Conservation (phyloP, 208 protist genomes). For the Trypanosomatidae sp. region DNA sequence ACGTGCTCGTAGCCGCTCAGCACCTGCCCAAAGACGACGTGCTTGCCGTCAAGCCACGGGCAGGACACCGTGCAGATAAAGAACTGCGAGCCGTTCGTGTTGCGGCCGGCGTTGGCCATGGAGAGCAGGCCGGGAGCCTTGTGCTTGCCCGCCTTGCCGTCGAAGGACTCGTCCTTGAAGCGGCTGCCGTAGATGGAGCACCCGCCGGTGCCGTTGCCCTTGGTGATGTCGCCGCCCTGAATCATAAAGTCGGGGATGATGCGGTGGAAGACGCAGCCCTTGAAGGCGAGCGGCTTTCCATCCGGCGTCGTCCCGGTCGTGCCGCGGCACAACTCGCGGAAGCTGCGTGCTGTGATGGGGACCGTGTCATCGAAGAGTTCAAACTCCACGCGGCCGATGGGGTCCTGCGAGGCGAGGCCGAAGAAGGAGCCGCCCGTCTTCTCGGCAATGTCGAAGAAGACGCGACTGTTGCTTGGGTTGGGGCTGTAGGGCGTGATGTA, state of each 20-base stretch:
- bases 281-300: conserved; percentile 91
- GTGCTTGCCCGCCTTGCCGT: conserved; percentile 86
- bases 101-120: conserved; percentile 92
- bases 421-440: conserved; percentile 52
- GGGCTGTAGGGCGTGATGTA: conserved; percentile 67
- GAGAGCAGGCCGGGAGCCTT: conserved; percentile 83
- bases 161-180: conserved; percentile 96
- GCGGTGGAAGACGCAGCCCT: conserved; percentile 93
- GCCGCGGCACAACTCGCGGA: conserved; percentile 85
- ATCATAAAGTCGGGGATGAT: conserved; percentile 96
- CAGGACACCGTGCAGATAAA: conserved; percentile 88
- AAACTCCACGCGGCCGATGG: conserved; percentile 93
- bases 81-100: conserved; percentile 95
- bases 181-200: conserved; percentile 93
- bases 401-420: conserved; percentile 28
- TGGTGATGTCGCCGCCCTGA: conserved; percentile 96
- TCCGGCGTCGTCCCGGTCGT: conserved; percentile 43
- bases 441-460: conserved; percentile 82
- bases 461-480: conserved; percentile 68
- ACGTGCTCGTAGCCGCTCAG: conserved; percentile 80
- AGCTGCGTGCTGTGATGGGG: conserved; percentile 92
- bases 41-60: conserved; percentile 93
- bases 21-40: conserved; percentile 97
- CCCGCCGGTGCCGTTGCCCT: conserved; percentile 93
- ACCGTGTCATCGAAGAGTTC: conserved; percentile 95